Evolutionary conservation across 2,329 filamentous ascomycete species (phyloP), one percentile per base, ranked within the genome.

Genomic region (Stagonosporopsis rhizophila): DNA sequence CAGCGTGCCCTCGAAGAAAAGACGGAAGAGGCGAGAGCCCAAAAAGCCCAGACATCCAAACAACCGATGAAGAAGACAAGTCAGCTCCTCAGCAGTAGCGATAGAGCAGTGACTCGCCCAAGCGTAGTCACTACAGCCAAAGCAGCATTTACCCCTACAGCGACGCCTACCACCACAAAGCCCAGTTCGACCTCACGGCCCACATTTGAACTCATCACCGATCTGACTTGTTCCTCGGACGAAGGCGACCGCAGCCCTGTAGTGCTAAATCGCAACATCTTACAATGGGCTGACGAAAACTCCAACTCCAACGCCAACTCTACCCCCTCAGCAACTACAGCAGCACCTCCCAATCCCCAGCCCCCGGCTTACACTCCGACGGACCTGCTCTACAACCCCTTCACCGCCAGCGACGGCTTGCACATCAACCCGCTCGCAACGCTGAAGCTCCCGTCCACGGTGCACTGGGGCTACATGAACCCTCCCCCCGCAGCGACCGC

Each of bases 271-370:
- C 60, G 75, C 17, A 73, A 75, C 46, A 78, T 78, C 34, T 67
- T 78, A 2, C 68, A 75, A 34, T 78, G 75, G 71, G 75, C 71
- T 1, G 72, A 76, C 41, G 69, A 70, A 2, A 71, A 76, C 44
- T 66, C 71, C 1, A 60, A 19, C 17, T 12, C 35, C 35, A 38
- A 14, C 65, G 4, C 55, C 56, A 32, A 32, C 14, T n/a, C 4
- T 2, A 6, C 14, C n/a, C 35, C 27, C 7, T 5, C 45, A n/a
- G 32, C 30, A 12, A 30, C 44, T 8, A 39, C 44, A 11, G 15
- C 44, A 5, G 17, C 54, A 20, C 14, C 52, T 30, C 11, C 50
- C 9, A 51, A 19, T 20, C n/a, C 38, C 8, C 52, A 50, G 2
- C 11, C 39, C 1, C 32, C 44, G 15, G 35, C 37, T 12, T 45